Base-by-base conservation (phyloP, 1,284 basidiomycete species). In the Tilletia indica region DNA sequence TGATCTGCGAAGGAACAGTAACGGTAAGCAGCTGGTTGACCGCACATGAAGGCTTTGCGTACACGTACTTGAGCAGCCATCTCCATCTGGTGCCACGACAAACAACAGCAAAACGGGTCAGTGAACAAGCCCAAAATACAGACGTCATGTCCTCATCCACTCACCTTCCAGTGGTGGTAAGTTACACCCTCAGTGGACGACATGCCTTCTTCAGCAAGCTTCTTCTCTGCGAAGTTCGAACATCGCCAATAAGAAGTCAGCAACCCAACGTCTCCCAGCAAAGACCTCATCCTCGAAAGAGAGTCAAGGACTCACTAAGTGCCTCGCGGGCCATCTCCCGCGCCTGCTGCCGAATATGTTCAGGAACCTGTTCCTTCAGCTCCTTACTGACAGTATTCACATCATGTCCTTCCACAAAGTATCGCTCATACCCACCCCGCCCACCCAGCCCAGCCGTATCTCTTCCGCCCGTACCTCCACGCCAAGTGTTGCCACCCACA, bases 401-500 rank as follows among this genome's bases (percentile, higher is more conserved):
- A 70, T 85, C 77, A 58, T 84, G 82, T 4, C 84, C 83, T 8
- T 77, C 71, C 3, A 64, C 61, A 63, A 78, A 81, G 51, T 81
- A 72, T 1, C 82, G 76, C 49, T 82, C 82, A 67, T 73, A 81
- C 4, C 83, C 61, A 25, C 82, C 82, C 2, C 79, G 73, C 0
- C 85, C 84, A 4, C 85, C 85, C 4, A 84, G 77, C 0, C 85
- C 84, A 6, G 81, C 82, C 9, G 84, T 85, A 34, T 83, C 82
- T 12, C 84, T 76, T 0, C 84, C 82, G 6, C 85, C 85, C 1
- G 81, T 82, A 21, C 85, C 85, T 36, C 85, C 85, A 2, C 82
- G 79, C 83, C 83, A 86, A 9, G 78, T 82, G 71, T 86, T 85
- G 2, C 85, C 85, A 4, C 85, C 85, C 0, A 78, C 74, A 66